Base-by-base conservation (phyloP, 345 rosid genomes). In the Lumnitzera littorea region DNA sequence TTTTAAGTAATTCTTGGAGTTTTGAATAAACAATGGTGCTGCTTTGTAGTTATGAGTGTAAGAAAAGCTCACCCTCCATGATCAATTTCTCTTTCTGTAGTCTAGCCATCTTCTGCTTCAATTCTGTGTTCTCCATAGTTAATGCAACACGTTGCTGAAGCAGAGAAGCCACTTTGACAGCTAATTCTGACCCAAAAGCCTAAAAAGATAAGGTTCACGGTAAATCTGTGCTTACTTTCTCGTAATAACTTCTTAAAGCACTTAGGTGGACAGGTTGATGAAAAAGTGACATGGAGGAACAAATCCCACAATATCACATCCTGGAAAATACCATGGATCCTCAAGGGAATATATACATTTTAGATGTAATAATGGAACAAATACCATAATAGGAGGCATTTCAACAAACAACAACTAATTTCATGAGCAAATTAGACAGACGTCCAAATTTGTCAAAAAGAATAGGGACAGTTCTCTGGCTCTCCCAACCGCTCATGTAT, bases 111-210 rank as follows among this genome's bases (percentile, higher is more conserved):
- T 81, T 74, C 70, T 83, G 85, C 76, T 85, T 83, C 74, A 88
- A 48, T 60, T 72, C 71, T 66, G 76, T 78, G 62, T 85, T 88
- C 66, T 84, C 95, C 53, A 82, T 11, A n/a, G 91, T 74, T 57
- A 87, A 61, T 2, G 80, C 67, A 71, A 74, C 79, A 4, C 78
- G 88, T 61, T 82, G 76, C 74, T 84, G 92, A 66, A 82, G 83
- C 73, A 72, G 68, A 17, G 85, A 64, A 68, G 73, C 70, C 62
- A 82, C 78, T 68, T 76, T 78, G 61, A 77, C 77, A 11, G 82
- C 79, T 70, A 89, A 62, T 25, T 84, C 89, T 11, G 89, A 78
- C 62, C 79, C 84, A 67, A 86, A 57, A 50, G 77, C 67, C 96
- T 89, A 79, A 64, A 61, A 5, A 66, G 20, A 60, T 16, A 49